Conservation (phyloP, 1,284 basidiomycete genomes). For the Phlebopus sp. region DNA sequence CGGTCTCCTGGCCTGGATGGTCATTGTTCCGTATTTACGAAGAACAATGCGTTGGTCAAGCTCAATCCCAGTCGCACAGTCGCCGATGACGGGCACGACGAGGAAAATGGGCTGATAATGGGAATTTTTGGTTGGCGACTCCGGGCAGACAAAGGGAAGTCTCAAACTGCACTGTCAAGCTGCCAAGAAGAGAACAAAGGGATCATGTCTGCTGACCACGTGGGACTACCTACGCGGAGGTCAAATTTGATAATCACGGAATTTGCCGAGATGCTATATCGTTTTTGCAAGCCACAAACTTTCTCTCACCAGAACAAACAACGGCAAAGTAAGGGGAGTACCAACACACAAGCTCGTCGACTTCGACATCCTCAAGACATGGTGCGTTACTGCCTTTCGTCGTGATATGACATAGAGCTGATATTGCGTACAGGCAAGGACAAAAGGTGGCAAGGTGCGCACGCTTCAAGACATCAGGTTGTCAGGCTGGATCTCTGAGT, state of each 20-base stretch:
- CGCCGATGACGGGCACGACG: neutral
- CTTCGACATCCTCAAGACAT: slow-evolving; percentile 58
- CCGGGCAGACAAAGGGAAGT: slow-evolving; percentile 16
- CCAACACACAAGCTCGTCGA: slow-evolving; percentile 36
- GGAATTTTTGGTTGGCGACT: slow-evolving; percentile 2
- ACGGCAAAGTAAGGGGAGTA: slow-evolving; percentile 23
- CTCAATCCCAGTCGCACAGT: neutral
- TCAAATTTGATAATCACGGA: slow-evolving; percentile 11
- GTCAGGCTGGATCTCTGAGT: slow-evolving; percentile 6
- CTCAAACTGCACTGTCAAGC: neutral
- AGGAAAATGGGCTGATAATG: neutral
- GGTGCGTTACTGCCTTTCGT: slow-evolving; percentile 41
- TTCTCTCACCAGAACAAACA: slow-evolving; percentile 30
- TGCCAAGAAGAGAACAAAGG: neutral
- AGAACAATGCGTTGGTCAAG: neutral
- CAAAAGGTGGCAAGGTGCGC: slow-evolving; percentile 39
- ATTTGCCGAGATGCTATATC: slow-evolving; percentile 31
- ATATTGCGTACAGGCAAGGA: slow-evolving; percentile 37
- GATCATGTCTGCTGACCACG: neutral
- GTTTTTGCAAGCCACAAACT: slow-evolving; percentile 36
- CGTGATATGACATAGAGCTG: slow-evolving; percentile 7
- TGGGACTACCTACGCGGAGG: neutral
- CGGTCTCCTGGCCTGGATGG: neutral
- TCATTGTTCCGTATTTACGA: slow-evolving; percentile 6
- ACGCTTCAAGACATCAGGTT: slow-evolving; percentile 17